phyloP scores from a whole-genome alignment of 768 basidiomycete species.

The Rhizopogon vulgaris region DNA sequence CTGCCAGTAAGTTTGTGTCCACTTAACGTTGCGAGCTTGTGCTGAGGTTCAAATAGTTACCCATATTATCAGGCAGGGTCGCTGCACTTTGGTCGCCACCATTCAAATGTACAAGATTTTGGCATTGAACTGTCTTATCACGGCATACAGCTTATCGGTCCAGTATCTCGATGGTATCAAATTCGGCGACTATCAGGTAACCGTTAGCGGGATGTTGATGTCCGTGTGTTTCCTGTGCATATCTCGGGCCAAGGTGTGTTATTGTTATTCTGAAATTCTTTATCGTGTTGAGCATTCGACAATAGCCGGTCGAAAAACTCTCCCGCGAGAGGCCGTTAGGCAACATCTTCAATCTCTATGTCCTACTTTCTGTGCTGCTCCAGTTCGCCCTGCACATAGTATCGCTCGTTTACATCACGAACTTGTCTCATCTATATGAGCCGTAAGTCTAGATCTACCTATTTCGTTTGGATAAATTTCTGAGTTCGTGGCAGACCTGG shows the following conservation, averaged over 20 bases:
- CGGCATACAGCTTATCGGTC: conserved; percentile 96
- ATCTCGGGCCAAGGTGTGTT: conserved; percentile 80
- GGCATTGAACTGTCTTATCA: conserved; percentile 95
- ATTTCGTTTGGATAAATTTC: background rate
- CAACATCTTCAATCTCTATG: conserved; percentile 97
- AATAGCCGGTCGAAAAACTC: conserved; percentile 91
- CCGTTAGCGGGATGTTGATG: conserved; percentile 88
- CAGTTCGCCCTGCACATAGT: conserved; percentile 94
- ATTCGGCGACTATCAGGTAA: conserved; percentile 98
- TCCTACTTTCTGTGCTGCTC: conserved; percentile 82
- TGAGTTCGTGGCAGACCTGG: conserved; percentile 44
- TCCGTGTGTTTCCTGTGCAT: conserved; percentile 95
- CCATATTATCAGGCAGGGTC: conserved; percentile 96
- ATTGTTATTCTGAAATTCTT: background rate
- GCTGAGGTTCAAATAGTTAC: conserved; percentile 50
- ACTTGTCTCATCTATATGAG: conserved; percentile 71
- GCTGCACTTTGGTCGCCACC: conserved; percentile 97
- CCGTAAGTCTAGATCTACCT: conserved; percentile 46
- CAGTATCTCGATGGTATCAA: conserved; percentile 99
- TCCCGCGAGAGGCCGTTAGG: conserved; percentile 81
- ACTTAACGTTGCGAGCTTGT: background rate
- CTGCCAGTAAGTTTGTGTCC: conserved; percentile 65
- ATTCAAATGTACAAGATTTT: conserved; percentile 99
- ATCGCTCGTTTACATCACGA: conserved; percentile 89
- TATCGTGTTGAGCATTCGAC: background rate